Evolutionary conservation across 179 eudicot genomes (phyloP).

Genomic region (Gypsophila paniculata): DNA sequence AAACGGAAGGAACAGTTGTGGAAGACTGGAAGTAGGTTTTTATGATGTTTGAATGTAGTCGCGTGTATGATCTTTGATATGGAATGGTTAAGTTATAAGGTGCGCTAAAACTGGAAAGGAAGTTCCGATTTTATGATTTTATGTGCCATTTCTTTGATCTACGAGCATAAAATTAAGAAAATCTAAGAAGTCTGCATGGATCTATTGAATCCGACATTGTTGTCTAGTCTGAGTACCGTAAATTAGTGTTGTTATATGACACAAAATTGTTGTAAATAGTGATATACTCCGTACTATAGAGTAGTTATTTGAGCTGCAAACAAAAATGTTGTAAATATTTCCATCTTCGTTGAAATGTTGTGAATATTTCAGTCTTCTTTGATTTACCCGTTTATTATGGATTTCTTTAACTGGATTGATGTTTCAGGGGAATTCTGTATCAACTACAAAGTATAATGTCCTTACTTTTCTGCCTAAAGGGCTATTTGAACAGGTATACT

Average conservation of each 20-base stretch:
- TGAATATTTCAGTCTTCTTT: not conserved
- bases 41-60: conserved; percentile 4
- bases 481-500: conserved; percentile 88
- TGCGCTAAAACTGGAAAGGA: not conserved
- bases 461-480: conserved; percentile 94
- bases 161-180: not conserved
- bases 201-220: not conserved
- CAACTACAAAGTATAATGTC: conserved; percentile 91
- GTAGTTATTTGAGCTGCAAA: too few relatives aligned
- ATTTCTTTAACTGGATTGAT: conserved; percentile 9
- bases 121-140: not conserved
- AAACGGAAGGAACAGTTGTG: too few relatives aligned
- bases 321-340: too few relatives aligned
- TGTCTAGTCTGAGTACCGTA: not conserved
- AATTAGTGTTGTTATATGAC: not conserved
- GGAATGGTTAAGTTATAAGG: not conserved
- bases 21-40: not conserved
- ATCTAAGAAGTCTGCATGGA: not conserved
- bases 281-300: too few relatives aligned
- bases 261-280: too few relatives aligned
- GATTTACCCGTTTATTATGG: not conserved
- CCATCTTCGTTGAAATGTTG: not conserved
- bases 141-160: not conserved
- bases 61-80: not conserved
- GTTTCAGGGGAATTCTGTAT: conserved; percentile 87